These are phyloP conservation scores for Suaeda aralocaspica DNA, from an alignment of 148 eudicot genomes.

Conservation along the genomic window DNA sequence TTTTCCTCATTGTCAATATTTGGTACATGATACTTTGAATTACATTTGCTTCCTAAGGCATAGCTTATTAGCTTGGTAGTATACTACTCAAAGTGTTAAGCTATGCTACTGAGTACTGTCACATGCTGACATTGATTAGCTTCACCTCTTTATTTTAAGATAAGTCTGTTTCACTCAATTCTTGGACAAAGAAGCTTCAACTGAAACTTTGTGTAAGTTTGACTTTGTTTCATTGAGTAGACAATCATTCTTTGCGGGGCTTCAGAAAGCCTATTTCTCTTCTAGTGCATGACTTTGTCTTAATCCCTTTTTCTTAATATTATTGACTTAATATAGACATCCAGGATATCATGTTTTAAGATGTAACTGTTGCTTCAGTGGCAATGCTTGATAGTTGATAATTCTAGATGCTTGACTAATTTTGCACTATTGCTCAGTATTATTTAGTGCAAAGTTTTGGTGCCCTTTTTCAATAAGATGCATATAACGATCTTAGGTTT, in stretches of 20 bases:
- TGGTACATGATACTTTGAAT: no score
- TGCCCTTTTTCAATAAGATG: not conserved
- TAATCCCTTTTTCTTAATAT: not conserved
- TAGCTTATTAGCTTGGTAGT: not conserved
- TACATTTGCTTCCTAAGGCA: not conserved
- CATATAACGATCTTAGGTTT: not conserved
- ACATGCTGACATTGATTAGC: no score
- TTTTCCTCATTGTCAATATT: not conserved
- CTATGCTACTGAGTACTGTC: not conserved
- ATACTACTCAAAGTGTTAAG: not conserved
- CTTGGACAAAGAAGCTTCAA: not conserved
- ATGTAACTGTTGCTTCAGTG: not conserved
- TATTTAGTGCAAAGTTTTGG: not conserved
- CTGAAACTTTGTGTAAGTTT: not conserved
- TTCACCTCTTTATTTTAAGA: no score
- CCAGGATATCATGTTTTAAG: not conserved
- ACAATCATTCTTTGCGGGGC: not conserved
- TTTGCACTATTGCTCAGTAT: not conserved
- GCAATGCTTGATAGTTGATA: not conserved
- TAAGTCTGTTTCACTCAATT: not conserved
- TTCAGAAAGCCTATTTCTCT: not conserved
- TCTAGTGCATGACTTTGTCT: not conserved
- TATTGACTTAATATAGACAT: not conserved
- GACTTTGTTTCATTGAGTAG: not conserved
- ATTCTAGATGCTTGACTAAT: not conserved